Evolutionary conservation across 2,329 filamentous ascomycete genomes (phyloP).

Genomic region (Lizonia empirigonia): DNA sequence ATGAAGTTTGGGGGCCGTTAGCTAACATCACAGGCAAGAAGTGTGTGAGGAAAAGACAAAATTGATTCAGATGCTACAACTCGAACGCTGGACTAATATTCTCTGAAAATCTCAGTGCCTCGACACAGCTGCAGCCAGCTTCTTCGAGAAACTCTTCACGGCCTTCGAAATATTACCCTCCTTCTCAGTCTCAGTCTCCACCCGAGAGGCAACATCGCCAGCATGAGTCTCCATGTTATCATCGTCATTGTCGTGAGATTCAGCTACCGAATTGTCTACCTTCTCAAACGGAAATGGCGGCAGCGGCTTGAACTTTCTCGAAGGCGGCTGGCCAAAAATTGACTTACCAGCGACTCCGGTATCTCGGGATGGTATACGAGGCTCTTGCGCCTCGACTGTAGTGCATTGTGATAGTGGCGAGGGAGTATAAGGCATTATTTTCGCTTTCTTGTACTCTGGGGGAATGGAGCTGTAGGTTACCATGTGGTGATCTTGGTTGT

Average conservation of each 20-base stretch:
- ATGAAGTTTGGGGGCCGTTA: no score
- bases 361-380: background rate
- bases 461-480: conserved; percentile 6
- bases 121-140: background rate
- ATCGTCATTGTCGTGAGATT: background rate
- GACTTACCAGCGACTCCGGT: background rate
- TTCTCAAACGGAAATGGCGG: background rate
- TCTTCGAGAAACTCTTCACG: background rate
- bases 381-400: background rate
- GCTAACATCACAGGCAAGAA: no score
- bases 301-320: background rate
- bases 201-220: background rate
- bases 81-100: no score
- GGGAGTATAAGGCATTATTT: background rate
- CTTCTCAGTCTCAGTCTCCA: background rate
- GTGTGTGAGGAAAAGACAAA: no score
- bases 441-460: background rate
- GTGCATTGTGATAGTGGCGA: background rate
- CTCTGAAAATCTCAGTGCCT: background rate
- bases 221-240: background rate
- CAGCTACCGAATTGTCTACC: background rate
- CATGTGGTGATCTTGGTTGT: background rate
- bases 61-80: no score
- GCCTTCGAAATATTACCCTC: background rate
- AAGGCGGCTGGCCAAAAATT: background rate